Evolutionary conservation across 352 stramenopile genomes (phyloP), one percentile per base, ranked within the genome.

Genomic region (Phytopythium cucurbitacearum): DNA sequence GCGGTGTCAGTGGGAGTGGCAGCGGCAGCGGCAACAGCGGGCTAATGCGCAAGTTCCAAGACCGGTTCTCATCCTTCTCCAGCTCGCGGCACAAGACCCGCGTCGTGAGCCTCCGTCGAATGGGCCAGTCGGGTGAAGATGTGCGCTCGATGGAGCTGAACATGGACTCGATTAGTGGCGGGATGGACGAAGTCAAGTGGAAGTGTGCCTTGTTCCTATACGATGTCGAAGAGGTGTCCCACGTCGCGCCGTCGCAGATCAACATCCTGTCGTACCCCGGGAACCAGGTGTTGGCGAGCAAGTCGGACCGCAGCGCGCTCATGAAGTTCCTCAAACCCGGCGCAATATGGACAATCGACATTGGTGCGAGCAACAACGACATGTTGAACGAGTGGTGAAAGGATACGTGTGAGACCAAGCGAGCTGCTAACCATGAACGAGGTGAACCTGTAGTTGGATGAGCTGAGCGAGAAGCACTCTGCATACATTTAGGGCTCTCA

Each of bases 171-270:
- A 94, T 94, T 64, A 91, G 65, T 52, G 84, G 84, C 39, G 84
- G 84, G 7, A 69, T 94, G 16, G 84, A 94, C 59, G 75, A 94
- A 66, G 77, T 91, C 35, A 94, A 94, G 60, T 94, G 84, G 84
- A 88, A 89, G 48, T 94, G 84, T 39, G 84, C 84, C 8, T 66
- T 87, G 44, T 94, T 90, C 52, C 45, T 94, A 40, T 94, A 91
- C 53, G 84, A 94, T 40, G 69, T 85, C 9, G 84, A 94, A 32
- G 84, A 91, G 59, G 84, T 94, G 12, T 60, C 84, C 1, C 77
- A 87, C 34, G 68, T 91, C 5, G 84, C 84, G 4, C 84, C 84
- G 36, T 83, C 84, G 1, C 84, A 94, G 61, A 94, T 91, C 61
- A 72, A 70, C n/a, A 80, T 94, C 42, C 53, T 88, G 11, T 64